Conservation (phyloP, 129 eudicot species). For the Rutidosis leptorrhynchoides region DNA sequence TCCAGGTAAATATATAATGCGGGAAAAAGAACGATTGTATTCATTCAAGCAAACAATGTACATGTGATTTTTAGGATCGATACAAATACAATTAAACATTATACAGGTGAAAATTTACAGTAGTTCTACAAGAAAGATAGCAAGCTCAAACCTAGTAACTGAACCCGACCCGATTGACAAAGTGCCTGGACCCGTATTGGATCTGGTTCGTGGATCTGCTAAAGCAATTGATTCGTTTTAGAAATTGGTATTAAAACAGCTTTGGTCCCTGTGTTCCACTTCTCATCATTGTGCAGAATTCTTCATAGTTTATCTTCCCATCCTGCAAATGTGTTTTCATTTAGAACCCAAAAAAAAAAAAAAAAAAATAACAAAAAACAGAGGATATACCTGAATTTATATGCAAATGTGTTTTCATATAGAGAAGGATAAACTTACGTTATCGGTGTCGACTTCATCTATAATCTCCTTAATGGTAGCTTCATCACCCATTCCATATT, state of each 20-base stretch:
- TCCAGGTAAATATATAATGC: too few species aligned
- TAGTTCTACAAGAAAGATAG: constrained; percentile 9
- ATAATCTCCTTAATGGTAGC: constrained; percentile 77
- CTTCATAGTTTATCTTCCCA: constrained; percentile 72
- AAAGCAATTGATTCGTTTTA: not conserved
- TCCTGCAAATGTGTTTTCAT: constrained; percentile 45
- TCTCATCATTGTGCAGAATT: constrained; percentile 71
- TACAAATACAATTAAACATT: not conserved
- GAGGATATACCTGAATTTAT: too few species aligned
- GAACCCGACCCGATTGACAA: not conserved
- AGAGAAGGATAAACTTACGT: constrained; percentile 39
- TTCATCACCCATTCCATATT: constrained; percentile 82
- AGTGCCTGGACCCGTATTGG: not conserved
- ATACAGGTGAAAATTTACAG: constrained; percentile 12
- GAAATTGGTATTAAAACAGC: constrained; percentile 31
- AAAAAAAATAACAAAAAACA: not conserved
- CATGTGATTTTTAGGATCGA: not conserved
- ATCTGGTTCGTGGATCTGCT: constrained; percentile 19
- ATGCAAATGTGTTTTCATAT: too few species aligned
- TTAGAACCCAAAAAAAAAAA: not conserved
- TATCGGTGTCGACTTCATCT: constrained; percentile 84
- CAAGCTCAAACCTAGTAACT: constrained; percentile 15
- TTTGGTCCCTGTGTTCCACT: constrained; percentile 54
- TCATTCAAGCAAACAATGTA: not conserved
- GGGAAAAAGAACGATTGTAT: not conserved